Evolutionary conservation across 495 filamentous ascomycete species (phyloP).

Genomic region (Penicillium silybi): DNA sequence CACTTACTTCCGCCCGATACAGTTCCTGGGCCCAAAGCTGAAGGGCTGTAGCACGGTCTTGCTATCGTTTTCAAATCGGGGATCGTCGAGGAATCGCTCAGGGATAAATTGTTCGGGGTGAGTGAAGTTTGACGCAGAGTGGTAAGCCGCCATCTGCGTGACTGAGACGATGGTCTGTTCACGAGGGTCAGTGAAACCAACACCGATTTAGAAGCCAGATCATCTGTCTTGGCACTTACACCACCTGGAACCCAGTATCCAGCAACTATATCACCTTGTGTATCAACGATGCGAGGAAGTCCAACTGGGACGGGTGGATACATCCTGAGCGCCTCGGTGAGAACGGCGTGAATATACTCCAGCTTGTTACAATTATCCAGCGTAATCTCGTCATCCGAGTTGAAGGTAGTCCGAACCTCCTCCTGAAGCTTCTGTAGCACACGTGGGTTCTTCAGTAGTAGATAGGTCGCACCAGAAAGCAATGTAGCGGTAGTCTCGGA

Average conservation of each 20-base stretch:
- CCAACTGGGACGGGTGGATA: slow-evolving; percentile 52
- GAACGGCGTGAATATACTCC: slow-evolving; percentile 51
- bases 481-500: slow-evolving; percentile 60
- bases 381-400: slow-evolving; percentile 48
- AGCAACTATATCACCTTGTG: slow-evolving; percentile 41
- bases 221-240: slow-evolving; percentile 14
- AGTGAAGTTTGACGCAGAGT: slow-evolving; percentile 39
- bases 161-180: slow-evolving; percentile 46
- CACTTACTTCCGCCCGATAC: slow-evolving; percentile 55
- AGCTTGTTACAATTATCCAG: slow-evolving; percentile 41
- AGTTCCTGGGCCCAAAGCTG: slow-evolving; percentile 54
- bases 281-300: slow-evolving; percentile 40
- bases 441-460: slow-evolving; percentile 45
- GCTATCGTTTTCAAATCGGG: slow-evolving; percentile 37
- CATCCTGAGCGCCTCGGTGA: slow-evolving; percentile 54
- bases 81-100: slow-evolving; percentile 45
- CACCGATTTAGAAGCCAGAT: neutral
- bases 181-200: neutral
- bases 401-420: slow-evolving; percentile 50
- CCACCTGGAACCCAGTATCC: slow-evolving; percentile 40
- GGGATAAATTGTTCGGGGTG: slow-evolving; percentile 46
- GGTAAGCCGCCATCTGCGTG: slow-evolving; percentile 41
- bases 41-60: slow-evolving; percentile 50
- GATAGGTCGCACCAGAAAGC: slow-evolving; percentile 49
- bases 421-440: slow-evolving; percentile 39